A percentile compares a stretch with the other conserved stretches of the same genome.
Evolutionary conservation across 768 basidiomycete species (phyloP).

Genomic region (Boletus pseudo-olivaceus): DNA sequence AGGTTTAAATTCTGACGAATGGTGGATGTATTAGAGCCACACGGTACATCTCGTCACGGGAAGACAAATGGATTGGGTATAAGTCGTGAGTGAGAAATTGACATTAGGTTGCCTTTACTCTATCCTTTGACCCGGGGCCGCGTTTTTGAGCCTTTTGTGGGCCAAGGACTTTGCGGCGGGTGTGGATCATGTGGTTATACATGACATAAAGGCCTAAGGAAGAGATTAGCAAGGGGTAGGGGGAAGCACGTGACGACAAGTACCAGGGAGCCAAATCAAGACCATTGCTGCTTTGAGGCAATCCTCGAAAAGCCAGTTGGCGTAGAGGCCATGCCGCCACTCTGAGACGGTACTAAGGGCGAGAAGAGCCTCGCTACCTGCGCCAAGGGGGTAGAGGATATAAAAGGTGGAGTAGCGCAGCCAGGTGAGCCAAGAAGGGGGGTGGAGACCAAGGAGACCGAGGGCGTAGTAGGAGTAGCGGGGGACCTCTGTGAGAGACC

Average conservation of each 20-base stretch:
- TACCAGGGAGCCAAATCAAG: conserved; percentile 87
- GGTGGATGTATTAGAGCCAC: conserved; percentile 21
- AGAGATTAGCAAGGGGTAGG: not conserved
- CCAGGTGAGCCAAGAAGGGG: conserved; percentile 61
- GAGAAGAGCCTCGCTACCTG: conserved; percentile 84
- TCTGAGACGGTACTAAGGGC: conserved; percentile 71
- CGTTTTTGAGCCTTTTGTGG: conserved; percentile 30
- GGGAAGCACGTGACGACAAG: conserved; percentile 15
- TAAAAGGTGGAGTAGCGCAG: conserved; percentile 93
- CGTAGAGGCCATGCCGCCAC: conserved; percentile 39
- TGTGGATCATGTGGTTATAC: conserved; percentile 58
- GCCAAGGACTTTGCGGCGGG: conserved; percentile 53
- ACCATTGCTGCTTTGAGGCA: conserved; percentile 60
- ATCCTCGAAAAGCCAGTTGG: conserved; percentile 53
- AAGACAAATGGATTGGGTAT: not conserved
- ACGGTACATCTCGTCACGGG: not conserved
- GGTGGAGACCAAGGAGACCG: conserved; percentile 49
- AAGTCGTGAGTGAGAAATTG: not conserved
- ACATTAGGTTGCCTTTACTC: conserved; percentile 19
- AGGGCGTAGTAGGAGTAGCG: conserved; percentile 87
- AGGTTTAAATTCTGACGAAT: conserved; percentile 5
- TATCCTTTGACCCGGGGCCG: conserved; percentile 34
- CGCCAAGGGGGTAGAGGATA: conserved; percentile 90
- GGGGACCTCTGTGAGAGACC: conserved; percentile 88
- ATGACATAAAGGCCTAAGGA: conserved; percentile 47